Base-by-base conservation (phyloP, 2,329 filamentous ascomycete genomes). In the Aureobasidium sp. region DNA sequence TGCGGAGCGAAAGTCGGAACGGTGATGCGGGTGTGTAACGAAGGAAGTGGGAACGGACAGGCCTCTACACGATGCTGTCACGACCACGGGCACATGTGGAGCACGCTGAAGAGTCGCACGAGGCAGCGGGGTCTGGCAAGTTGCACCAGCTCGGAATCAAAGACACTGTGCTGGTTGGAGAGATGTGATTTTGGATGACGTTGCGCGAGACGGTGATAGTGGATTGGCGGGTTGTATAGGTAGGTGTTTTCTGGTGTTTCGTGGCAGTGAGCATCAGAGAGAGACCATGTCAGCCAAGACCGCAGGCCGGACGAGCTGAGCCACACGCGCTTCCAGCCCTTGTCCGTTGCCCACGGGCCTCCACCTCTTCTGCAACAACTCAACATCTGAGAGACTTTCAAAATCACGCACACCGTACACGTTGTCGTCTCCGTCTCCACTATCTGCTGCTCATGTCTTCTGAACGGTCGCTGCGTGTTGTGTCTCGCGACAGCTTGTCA, bases 21-120 rank as follows among this genome's bases (percentile, higher is more conserved):
- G 58, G 47, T 36, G 34, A 29, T 59, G 55, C 44, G 58, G 36
- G 44, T 48, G 55, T 60, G 57, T 51, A 60, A 51, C 44, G 45
- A 60, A 47, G 20, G 48, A 29, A 25, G 34, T 27, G 39, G n/a
- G 17, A 36, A 22, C 17, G 29, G 39, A 53, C 36, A 47, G 47
- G 45, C 58, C 47, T 51, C 47, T 51, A 61, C 70, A 84, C 81
- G 68, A 80, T 78, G 65, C 80, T 72, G 72, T 83, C 77, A 71
- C 80, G 73, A 68, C 76, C 70, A 76, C 49, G n/a, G 14, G 47
- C 45, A 57, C 45, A 52, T 48, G 34, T 47, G 55, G 63, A 60
- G 39, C 67, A 41, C 49, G 41, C 27, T 12, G 52, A n/a, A 27
- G 17, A 25, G 39, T 51, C 57, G 57, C 57, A 49, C 44, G 17